Evolutionary conservation across 345 rosid species (phyloP), one percentile per base, ranked within the genome.

Genomic region (Ailanthus altissimus): DNA sequence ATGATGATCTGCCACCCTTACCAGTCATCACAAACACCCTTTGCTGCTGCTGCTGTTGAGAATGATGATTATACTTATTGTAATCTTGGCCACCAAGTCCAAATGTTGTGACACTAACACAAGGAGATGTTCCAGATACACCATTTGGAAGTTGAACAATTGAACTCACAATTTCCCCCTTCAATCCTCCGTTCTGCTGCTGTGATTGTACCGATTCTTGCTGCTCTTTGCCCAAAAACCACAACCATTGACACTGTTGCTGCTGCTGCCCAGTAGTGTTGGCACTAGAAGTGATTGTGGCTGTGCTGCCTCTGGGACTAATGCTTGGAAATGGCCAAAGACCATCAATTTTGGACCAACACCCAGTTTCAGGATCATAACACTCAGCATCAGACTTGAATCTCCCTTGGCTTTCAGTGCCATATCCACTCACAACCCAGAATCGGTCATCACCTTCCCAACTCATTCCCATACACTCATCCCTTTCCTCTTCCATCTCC

Each of bases 341-440:
- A 6, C 75, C 77, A 8, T 84, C 81, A 56, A 85, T 12, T 67
- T 51, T 71, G 0, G 89, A 79, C 90, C 90, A 87, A 1, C 71
- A 69, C 70, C 66, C 67, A 13, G 81, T 67, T 14, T 0, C 73
- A 5, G 85, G 81, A 65, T 89, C 87, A 67, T 78, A 89, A 40
- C 77, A 77, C 68, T 90, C 90, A 5, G 74, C 91, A 66, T 88
- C 91, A 2, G 82, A 58, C 54, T 77, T 56, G 81, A 90, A 90
- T 26, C 78, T 76, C 0, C 91, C 93, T 76, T 90, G 90, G 7
- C 80, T 78, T 40, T 88, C 88, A 11, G 89, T 86, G 25, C 76
- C 83, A 57, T 90, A 90, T 40, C 93, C 91, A 57, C 90, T 88
- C 72, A 88, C 64, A 12, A 88, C 93, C 79, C 85, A 85, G 40